Percentiles rank a stretch among this genome's conserved stretches.
phyloP scores from a whole-genome alignment of 2,329 filamentous ascomycete species.

The Davidsoniella neocaledoniae region DNA sequence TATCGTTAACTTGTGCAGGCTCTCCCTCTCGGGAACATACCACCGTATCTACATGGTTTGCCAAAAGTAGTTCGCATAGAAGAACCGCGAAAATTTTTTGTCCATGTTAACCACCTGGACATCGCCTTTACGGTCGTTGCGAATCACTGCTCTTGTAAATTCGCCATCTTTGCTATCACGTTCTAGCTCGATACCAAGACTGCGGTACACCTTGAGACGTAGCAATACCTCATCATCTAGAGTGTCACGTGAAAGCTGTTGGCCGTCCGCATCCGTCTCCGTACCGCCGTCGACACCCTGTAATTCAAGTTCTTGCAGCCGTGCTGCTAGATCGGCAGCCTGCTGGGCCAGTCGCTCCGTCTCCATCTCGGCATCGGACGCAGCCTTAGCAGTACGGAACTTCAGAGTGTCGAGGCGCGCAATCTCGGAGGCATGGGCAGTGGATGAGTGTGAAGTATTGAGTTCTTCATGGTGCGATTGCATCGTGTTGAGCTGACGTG shows the following conservation, averaged over 20 bases:
- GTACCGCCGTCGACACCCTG: slow-evolving; percentile 64
- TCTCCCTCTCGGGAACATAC: slow-evolving; percentile 1
- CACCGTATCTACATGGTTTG: slow-evolving; percentile 44
- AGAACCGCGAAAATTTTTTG: slow-evolving; percentile 75
- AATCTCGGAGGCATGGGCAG: slow-evolving; percentile 69
- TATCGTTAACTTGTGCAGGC: slow-evolving; percentile 2
- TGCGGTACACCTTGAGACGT: slow-evolving; percentile 79
- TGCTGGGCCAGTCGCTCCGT: slow-evolving; percentile 78
- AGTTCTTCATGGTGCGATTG: slow-evolving; percentile 63
- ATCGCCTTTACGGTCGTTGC: slow-evolving; percentile 74
- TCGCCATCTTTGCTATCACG: slow-evolving; percentile 55
- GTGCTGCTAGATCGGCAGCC: slow-evolving; percentile 54
- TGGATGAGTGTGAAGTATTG: slow-evolving; percentile 54
- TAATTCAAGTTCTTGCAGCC: slow-evolving; percentile 66
- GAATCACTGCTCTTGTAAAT: slow-evolving; percentile 70
- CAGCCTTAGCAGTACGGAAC: slow-evolving; percentile 85
- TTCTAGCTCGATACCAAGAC: slow-evolving; percentile 79
- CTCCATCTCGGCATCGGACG: slow-evolving; percentile 79
- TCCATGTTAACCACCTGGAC: slow-evolving; percentile 92
- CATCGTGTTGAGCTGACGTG: slow-evolving; percentile 59
- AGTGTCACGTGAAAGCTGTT: slow-evolving; percentile 20
- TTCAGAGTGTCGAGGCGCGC: slow-evolving; percentile 81
- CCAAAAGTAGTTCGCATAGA: slow-evolving; percentile 96
- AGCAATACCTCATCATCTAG: slow-evolving; percentile 51
- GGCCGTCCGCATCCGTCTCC: slow-evolving; percentile 16